Evolutionary conservation across 495 filamentous ascomycete species (phyloP), one percentile per base, ranked within the genome.

Genomic region (Pseudomonodictys pantanalensis): DNA sequence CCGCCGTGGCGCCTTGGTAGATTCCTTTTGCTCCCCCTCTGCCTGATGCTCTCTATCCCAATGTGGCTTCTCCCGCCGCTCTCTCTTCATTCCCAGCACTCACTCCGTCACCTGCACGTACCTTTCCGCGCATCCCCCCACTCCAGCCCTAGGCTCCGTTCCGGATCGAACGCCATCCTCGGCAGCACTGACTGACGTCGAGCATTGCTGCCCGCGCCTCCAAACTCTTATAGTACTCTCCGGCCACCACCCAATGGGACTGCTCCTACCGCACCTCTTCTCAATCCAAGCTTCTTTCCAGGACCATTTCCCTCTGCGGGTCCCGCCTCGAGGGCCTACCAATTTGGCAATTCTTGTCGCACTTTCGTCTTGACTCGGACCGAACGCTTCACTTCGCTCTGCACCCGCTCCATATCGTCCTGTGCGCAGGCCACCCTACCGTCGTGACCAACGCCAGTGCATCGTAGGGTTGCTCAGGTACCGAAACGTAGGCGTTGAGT

Each of bases 351-450:
- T 29, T 52, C 45, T 48, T 46, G 63, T 66, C 57, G 63, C 63
- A 66, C 63, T 49, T 53, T 29, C 54, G 57, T 61, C 63, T 61
- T 57, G 57, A 66, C 57, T 66, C 53, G 57, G 43, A 55, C 45
- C 54, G 52, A 60, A 55, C 56, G 49, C 56, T 65, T 60, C 56
- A 56, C 52, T 56, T 52, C 28, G 20, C 20, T 26, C 48, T 45
- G 52, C 59, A 62, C 59, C 43, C 52, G 52, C 46, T 56, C 43
- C 39, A 18, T 35, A 49, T 44, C 57, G 57, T 61, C 52, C 57
- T 61, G 46, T 57, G 63, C 63, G 46, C 52, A 42, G 20, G 32
- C 15, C 49, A 38, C 18, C 22, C 54, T 11, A n/a, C 53, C 24
- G 5, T 61, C 44, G 23, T 50, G 44, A 58, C 29, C 29, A 55